A percentile compares a stretch with the other conserved stretches of the same genome.
Conservation (phyloP, 163 green algal genomes). For the Coccomyxa subellipsoidea region DNA sequence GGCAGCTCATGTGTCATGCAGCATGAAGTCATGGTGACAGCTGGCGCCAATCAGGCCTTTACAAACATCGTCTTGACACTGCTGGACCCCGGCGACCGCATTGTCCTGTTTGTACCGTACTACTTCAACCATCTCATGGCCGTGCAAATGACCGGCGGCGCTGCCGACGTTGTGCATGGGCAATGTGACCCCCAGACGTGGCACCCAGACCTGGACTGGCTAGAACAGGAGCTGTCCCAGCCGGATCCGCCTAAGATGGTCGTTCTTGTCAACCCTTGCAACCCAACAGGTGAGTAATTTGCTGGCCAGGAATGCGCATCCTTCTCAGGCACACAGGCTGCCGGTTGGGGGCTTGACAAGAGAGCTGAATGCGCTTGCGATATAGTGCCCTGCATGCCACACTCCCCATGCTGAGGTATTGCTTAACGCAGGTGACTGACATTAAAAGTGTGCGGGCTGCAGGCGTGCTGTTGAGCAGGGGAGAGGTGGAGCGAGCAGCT, state of each 20-base stretch:
- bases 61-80: constrained; percentile 82
- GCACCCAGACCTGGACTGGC: constrained; percentile 81
- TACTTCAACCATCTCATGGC: constrained; percentile 97
- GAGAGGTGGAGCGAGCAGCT: constrained; percentile 57
- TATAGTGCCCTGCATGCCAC: too few species aligned
- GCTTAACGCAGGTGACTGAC: too few species aligned
- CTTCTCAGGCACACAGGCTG: too few species aligned
- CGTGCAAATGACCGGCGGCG: constrained; percentile 51
- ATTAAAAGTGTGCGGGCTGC: too few species aligned
- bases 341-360: too few species aligned
- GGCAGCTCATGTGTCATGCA: constrained; percentile 26
- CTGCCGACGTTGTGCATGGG: constrained; percentile 44
- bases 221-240: constrained; percentile 53
- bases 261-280: constrained; percentile 87
- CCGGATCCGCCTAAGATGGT: constrained; percentile 26
- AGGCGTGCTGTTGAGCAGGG: constrained; percentile 70
- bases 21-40: constrained; percentile 87
- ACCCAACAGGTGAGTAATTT: constrained; percentile 69
- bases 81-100: constrained; percentile 59
- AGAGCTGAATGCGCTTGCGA: too few species aligned
- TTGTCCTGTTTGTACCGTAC: constrained; percentile 85
- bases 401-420: too few species aligned
- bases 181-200: constrained; percentile 45
- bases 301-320: too few species aligned
- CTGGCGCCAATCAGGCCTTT: constrained; percentile 93